These are phyloP conservation scores for Mycena crocata DNA, from an alignment of 768 basidiomycete species.

Conservation along the genomic window DNA sequence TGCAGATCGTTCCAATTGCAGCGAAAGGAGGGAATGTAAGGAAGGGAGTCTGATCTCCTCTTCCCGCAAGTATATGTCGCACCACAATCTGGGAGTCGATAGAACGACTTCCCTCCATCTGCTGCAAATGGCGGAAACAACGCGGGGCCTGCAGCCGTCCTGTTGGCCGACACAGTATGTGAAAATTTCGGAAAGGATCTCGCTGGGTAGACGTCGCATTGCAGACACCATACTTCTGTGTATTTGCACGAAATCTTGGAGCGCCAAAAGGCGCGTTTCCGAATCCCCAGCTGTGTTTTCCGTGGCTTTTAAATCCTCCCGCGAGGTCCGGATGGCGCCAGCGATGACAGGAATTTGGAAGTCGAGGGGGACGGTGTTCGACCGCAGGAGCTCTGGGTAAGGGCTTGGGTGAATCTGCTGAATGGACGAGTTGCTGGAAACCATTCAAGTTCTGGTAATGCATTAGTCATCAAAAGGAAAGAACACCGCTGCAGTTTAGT, in stretches of 20 bases:
- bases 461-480: no score
- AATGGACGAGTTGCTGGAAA: no score
- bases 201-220: constrained; percentile 15
- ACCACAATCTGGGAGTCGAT: constrained; percentile 20
- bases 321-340: background rate
- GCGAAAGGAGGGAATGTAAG: no score
- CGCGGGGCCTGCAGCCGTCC: constrained; percentile 21
- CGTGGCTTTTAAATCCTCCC: background rate
- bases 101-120: constrained; percentile 27
- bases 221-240: constrained; percentile 5
- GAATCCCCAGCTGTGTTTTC: background rate
- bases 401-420: no score
- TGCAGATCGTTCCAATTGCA: no score
- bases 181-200: constrained; percentile 22
- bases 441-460: no score
- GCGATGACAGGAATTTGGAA: background rate
- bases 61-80: constrained; percentile 5
- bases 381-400: constrained; percentile 9
- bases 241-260: background rate
- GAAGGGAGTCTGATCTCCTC: no score
- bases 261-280: background rate
- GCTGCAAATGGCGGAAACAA: constrained; percentile 17
- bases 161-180: background rate
- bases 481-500: no score
- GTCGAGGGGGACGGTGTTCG: background rate